Percentiles rank a stretch among this genome's conserved stretches.
phyloP scores from a whole-genome alignment of 192 early-diverging fungal genomes.

The Pecoramyces ruminantium region DNA sequence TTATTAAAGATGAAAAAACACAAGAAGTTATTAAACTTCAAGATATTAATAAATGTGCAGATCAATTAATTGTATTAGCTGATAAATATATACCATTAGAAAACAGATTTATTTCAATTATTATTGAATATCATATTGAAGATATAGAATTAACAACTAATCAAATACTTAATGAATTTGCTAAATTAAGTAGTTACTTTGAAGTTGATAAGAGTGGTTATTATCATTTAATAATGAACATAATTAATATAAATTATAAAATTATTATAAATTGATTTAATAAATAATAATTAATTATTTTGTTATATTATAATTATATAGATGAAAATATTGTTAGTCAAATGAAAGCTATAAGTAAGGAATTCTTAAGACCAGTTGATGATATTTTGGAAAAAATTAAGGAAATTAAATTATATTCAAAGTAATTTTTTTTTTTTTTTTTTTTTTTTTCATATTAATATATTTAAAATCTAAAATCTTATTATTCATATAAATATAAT shows the following conservation, averaged over 20 bases:
- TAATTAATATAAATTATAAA: too few relatives aligned
- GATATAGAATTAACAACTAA: neutral
- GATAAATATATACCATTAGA: neutral
- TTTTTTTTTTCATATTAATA: too few relatives aligned
- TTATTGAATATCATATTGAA: neutral
- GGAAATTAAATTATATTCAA: neutral
- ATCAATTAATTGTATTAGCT: neutral
- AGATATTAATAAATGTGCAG: neutral
- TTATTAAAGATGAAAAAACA: conserved; percentile 24
- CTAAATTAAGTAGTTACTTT: neutral
- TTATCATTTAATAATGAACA: neutral
- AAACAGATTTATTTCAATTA: neutral
- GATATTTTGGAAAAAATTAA: neutral
- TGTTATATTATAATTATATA: too few relatives aligned
- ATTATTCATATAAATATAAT: too few relatives aligned
- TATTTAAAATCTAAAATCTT: too few relatives aligned
- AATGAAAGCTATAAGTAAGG: neutral
- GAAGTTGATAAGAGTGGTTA: neutral
- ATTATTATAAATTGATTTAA: too few relatives aligned
- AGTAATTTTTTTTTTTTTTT: too few relatives aligned
- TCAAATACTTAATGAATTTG: neutral
- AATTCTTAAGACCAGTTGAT: neutral
- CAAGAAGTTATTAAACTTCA: neutral
- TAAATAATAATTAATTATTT: too few relatives aligned
- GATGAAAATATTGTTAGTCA: neutral